Base-by-base conservation (phyloP, 768 basidiomycete genomes). In the Rhizopogon sp. region DNA sequence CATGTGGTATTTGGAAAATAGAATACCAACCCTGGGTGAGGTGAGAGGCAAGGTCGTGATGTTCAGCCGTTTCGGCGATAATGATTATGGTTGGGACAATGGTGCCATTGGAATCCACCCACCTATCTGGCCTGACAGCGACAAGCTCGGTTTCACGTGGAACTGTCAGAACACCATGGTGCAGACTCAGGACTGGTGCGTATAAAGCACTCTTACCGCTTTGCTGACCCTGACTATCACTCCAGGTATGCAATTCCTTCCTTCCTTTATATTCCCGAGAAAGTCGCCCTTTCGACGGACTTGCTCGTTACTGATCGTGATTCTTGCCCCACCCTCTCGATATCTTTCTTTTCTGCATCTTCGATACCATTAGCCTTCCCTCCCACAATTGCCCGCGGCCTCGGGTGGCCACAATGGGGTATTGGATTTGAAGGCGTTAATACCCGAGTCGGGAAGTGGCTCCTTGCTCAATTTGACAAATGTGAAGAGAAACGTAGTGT, bases 391-490 rank as follows among this genome's bases (percentile, higher is more conserved):
- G 90, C 95, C 5, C 81, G 80, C 60, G 94, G 94, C 0, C 83
- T 92, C 62, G 92, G 93, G 13, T 93, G 85, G 85, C 90, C 91
- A 0, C 72, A 76, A 39, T 74, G 79, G 70, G 85, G 87, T 2
- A 63, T 93, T 6, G 93, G 93, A 5, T 74, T 93, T n/a, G 85
- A 90, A 65, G 94, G 94, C 2, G 85, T 94, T 40, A 98, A 98
- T 64, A 76, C 75, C 22, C 77, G 85, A n/a, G 72, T 92, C 3
- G 85, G 79, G 3, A 72, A 71, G 52, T 96, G 91, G 88, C 65
- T 93, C 17, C 64, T 93, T 43, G 77, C 81, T 39, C 69, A 73
- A 56, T 68, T 93, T 28, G 56, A 56, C 35, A 42, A 49, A 1
- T 50, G 33, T 6, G 3, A 13, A 39, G 44, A 53, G 25, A n/a